These are phyloP conservation scores for Aspergillus brasiliensis DNA, from an alignment of 2,329 filamentous ascomycete species.

Conservation along the genomic window DNA sequence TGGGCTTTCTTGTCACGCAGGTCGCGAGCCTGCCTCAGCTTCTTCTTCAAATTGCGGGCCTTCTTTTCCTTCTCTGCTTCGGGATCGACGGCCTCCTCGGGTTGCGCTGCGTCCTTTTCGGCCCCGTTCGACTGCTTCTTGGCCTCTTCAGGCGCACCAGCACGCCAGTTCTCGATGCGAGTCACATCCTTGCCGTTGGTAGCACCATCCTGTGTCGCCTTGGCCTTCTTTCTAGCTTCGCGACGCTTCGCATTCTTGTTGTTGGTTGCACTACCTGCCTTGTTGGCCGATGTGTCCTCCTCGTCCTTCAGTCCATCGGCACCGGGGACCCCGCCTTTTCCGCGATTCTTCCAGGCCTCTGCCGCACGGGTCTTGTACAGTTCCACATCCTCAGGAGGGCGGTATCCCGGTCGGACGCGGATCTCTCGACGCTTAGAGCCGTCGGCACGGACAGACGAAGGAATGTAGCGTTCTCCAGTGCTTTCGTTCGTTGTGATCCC, in stretches of 20 bases:
- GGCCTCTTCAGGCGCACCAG: conserved; percentile 23
- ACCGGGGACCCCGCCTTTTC: conserved; percentile 72
- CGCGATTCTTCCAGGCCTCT: conserved; percentile 78
- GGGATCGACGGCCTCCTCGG: conserved; percentile 57
- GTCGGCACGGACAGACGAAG: conserved; percentile 81
- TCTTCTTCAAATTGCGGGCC: conserved; percentile 87
- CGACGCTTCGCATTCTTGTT: conserved; percentile 86
- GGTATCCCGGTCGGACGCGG: conserved; percentile 88
- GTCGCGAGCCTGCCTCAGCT: conserved; percentile 89
- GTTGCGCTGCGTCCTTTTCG: conserved; percentile 25
- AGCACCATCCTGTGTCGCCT: conserved; percentile 59
- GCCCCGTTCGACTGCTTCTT: conserved; percentile 31
- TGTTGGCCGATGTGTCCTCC: conserved; percentile 41
- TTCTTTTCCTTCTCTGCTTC: conserved; percentile 89
- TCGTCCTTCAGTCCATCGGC: conserved; percentile 60
- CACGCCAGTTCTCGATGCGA: conserved; percentile 37
- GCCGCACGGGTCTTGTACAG: conserved; percentile 93
- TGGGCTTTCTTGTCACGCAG: conserved; percentile 88
- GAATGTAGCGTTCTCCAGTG: conserved; percentile 85
- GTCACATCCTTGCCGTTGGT: conserved; percentile 26
- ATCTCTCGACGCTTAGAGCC: conserved; percentile 93
- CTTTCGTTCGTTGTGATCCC: conserved; percentile 75
- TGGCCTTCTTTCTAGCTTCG: conserved; percentile 66
- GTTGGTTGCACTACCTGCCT: conserved; percentile 56
- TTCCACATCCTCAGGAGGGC: conserved; percentile 91